Evolutionary conservation across 345 rosid species (phyloP), one percentile per base, ranked within the genome.

Genomic region (Euphorbia lathyris): DNA sequence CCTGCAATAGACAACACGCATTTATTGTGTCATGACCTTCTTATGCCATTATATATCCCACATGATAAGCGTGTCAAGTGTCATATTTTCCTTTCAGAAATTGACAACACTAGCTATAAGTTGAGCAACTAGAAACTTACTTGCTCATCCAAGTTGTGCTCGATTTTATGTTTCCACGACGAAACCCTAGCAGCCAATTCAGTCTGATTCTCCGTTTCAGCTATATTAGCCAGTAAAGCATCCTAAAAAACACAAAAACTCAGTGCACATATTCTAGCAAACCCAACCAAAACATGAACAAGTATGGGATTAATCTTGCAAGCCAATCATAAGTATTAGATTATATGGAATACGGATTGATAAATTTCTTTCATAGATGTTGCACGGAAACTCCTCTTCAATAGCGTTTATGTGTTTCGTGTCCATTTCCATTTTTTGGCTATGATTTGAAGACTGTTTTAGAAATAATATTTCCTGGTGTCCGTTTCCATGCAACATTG

Each of bases 141-240:
- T 81, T 95, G 98, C 81, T 90, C 97, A 77, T 90, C 91, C 86
- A 95, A 85, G 83, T 86, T 90, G 66, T 75, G 81, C 81, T 95
- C 99, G 66, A 95, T 92, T 70, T 90, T 95, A 73, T 87, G 97
- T 83, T 90, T 92, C 99, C 99, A 95, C 0, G 89, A 76, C 55
- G 97, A 86, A 66, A 92, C 97, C 36, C 97, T 93, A 74, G 90
- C 85, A 77, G 97, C 96, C 76, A 92, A 74, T 78, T 90, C 98
- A n/a, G 92, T 86, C 80, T 89, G 97, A 72, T 84, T 95, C 85
- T 92, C 98, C 36, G 70, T 83, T 83, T 90, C 92, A 72, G 99
- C 96, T 80, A 95, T 88, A 81, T 88, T 92, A 56, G 91, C 97
- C 27, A 92, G 97, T 48, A 95, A 92, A 74, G 94, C 89, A 81